Conservation (phyloP, 2,329 filamentous ascomycete genomes). For the Arthrinium puccinioides region DNA sequence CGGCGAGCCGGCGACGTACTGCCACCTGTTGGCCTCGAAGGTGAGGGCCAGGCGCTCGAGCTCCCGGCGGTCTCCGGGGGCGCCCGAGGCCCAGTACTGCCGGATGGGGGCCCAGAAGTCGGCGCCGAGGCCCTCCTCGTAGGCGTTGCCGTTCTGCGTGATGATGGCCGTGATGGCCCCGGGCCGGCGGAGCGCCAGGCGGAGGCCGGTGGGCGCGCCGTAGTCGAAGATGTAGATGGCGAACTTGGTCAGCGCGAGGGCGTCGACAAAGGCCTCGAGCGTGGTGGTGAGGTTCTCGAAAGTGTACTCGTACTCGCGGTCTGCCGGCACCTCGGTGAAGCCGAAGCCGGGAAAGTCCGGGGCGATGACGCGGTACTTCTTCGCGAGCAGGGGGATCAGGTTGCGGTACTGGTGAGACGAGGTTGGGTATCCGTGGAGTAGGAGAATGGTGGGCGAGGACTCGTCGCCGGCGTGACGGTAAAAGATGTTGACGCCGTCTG, state of each 20-base stretch:
- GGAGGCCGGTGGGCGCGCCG: constrained; percentile 46
- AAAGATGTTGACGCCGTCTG: no score
- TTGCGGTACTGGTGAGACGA: constrained; percentile 37
- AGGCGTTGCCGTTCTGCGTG: constrained; percentile 55
- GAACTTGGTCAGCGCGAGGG: constrained; percentile 36
- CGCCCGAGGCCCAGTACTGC: constrained; percentile 34
- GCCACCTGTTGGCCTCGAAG: constrained; percentile 31
- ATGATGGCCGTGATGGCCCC: constrained; percentile 44
- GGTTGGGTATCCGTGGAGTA: constrained; percentile 37
- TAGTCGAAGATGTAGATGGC: no score
- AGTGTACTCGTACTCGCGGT: constrained; percentile 39
- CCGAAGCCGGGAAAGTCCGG: constrained; percentile 55
- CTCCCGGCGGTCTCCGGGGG: constrained; percentile 25
- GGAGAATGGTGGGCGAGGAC: constrained; percentile 27
- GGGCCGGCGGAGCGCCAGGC: constrained; percentile 42
- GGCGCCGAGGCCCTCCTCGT: constrained; percentile 43
- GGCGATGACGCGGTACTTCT: constrained; percentile 37
- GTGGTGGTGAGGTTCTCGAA: constrained; percentile 44
- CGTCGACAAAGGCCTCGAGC: constrained; percentile 39
- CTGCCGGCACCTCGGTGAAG: constrained; percentile 40
- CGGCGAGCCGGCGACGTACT: constrained; percentile 34
- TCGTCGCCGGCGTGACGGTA: constrained; percentile 24
- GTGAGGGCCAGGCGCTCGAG: constrained; percentile 28
- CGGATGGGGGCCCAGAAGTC: constrained; percentile 42
- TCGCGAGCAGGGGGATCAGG: constrained; percentile 32